Evolutionary conservation across 176 grass and related monocot genomes (phyloP), one percentile per base, ranked within the genome.

Genomic region (Aegilops umbellulata): DNA sequence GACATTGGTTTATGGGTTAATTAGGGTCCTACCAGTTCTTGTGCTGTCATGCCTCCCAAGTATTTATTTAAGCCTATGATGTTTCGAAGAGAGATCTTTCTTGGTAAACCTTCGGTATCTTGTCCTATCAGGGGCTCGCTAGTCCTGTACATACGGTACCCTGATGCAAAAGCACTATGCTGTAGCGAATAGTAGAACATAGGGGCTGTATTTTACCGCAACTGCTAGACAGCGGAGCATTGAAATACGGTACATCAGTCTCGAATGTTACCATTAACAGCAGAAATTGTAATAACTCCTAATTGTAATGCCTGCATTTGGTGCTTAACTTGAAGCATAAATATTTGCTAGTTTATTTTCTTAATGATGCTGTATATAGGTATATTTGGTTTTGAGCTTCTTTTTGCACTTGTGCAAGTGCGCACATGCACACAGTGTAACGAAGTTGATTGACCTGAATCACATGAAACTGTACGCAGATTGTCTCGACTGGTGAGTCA

Each of bases 401-500:
- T 8, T 13, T 67, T 20, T 9, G 49, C 49, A 53, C 49, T 19
- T 53, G 0, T 19, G 6, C 49, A 53, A 1, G 49, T 53, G 49
- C 16, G 49, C 47, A 19, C 6, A 4, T 67, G 61, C 62, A 5
- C 17, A 16, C 17, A n/a, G 20, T 49, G 17, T 23, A 8, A n/a
- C 20, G 55, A 17, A 35, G 29, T 24, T 35, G 27, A 24, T 76
- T 81, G 60, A 76, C 27, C 26, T 83, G 35, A 91, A 42, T 57
- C 27, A 62, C 25, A 3, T 0, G 3, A 74, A 35, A 8, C 30
- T 31, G 66, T 78, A 34, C 24, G 8, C 85, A 99, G 97, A 94
- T 99, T 85, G 89, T 99, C 47, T 99, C 97, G 1, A 99, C 94
- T 49, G 97, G 97, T 22, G 85, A 91, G 53, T 55, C 90, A 15